Conservation (phyloP, 176 grass and related monocot genomes). For the Coix lacrymajobi region DNA sequence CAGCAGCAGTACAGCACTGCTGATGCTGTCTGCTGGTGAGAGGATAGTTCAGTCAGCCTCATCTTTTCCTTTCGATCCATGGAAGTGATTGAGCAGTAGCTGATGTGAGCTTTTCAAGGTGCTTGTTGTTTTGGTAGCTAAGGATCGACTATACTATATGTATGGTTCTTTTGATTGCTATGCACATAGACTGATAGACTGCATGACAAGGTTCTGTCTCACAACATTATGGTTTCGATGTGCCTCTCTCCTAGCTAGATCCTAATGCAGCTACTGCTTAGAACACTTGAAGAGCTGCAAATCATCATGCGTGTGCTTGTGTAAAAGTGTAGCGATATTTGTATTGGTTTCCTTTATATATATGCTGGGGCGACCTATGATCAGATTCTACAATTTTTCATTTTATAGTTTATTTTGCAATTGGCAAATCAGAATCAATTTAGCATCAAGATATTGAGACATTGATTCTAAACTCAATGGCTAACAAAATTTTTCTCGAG, state of each 20-base stretch:
- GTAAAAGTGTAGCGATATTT: neutral
- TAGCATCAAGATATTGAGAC: neutral
- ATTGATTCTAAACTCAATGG: neutral
- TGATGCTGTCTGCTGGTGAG: constrained; percentile 9
- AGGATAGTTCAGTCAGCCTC: neutral
- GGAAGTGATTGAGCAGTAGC: neutral
- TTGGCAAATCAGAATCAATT: neutral
- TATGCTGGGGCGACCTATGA: neutral
- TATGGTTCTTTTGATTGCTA: neutral
- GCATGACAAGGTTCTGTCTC: neutral
- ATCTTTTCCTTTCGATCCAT: neutral
- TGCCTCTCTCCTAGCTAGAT: neutral
- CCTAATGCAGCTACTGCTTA: constrained; percentile 10
- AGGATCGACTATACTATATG: neutral
- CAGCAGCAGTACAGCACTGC: neutral
- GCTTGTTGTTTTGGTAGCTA: neutral
- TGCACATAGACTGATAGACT: neutral
- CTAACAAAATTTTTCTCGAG: neutral
- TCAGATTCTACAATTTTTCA: neutral
- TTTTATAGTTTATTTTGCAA: neutral
- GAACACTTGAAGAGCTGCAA: constrained; percentile 18
- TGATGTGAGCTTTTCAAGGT: constrained; percentile 18
- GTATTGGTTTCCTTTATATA: neutral
- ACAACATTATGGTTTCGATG: constrained; percentile 20
- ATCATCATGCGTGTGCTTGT: neutral